Evolutionary conservation across 768 basidiomycete genomes (phyloP).

Genomic region (Boletus pseudopeckii): DNA sequence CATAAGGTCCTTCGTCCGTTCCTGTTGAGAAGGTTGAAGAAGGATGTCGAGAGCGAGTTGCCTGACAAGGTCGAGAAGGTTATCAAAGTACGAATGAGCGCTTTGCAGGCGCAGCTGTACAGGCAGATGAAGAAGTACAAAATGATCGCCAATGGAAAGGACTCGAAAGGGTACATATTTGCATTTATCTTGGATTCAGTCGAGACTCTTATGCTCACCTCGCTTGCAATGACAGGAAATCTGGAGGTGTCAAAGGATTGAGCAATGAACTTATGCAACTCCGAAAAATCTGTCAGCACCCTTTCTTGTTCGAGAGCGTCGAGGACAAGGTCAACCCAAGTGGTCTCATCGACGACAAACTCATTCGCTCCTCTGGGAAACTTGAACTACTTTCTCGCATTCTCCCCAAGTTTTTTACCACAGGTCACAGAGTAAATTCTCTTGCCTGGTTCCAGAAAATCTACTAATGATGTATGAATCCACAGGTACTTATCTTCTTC

Average conservation of each 20-base stretch:
- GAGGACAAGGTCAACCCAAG: constrained; percentile 90
- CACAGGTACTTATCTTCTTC: constrained; percentile 95
- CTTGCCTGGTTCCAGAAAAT: not conserved
- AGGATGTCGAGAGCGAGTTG: constrained; percentile 93
- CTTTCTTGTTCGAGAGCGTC: constrained; percentile 92
- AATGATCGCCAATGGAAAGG: constrained; percentile 86
- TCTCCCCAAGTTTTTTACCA: constrained; percentile 91
- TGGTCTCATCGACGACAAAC: constrained; percentile 76
- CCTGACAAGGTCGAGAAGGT: constrained; percentile 99
- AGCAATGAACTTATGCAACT: constrained; percentile 98
- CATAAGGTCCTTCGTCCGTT: constrained; percentile 96
- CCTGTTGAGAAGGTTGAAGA: constrained; percentile 88
- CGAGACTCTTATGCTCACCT: constrained; percentile 2
- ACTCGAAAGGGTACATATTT: constrained; percentile 61
- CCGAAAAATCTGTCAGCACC: constrained; percentile 97
- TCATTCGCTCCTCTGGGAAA: constrained; percentile 88
- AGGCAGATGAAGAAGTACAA: constrained; percentile 99
- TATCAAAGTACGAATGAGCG: constrained; percentile 94
- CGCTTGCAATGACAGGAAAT: constrained; percentile 44
- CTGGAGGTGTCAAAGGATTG: constrained; percentile 78
- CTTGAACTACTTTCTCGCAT: constrained; percentile 88
- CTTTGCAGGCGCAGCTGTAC: constrained; percentile 87
- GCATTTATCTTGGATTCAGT: not conserved
- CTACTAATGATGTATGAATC: constrained; percentile 4
- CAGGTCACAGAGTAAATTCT: constrained; percentile 75